A percentile compares a stretch with the other conserved stretches of the same genome.
Evolutionary conservation across 805 yeast genomes (phyloP).

Genomic region (Saturnispora serradocipensis): DNA sequence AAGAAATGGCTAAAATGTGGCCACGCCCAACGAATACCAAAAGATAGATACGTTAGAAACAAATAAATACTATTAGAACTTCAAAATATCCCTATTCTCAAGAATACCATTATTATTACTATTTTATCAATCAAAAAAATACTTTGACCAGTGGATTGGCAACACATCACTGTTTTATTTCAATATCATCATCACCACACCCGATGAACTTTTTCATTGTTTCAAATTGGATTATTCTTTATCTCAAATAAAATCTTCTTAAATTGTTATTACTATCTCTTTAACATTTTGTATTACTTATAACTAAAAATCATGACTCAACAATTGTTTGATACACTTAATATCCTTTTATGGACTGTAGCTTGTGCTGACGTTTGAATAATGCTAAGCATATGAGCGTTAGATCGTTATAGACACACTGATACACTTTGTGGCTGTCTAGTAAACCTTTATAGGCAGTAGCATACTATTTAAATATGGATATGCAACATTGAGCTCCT

Average conservation of each 20-base stretch:
- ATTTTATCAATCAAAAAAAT: too few species aligned
- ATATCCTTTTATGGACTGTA: not conserved
- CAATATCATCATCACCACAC: too few species aligned
- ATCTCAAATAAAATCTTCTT: not conserved
- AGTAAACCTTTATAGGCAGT: too few species aligned
- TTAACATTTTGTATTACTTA: not conserved
- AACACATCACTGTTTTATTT: not conserved
- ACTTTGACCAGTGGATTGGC: too few species aligned
- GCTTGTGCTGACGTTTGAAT: not conserved
- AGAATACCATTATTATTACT: not conserved
- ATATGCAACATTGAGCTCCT: too few species aligned
- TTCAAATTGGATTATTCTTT: too few species aligned
- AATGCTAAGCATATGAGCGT: not conserved
- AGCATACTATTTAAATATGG: too few species aligned
- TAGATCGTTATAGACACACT: too few species aligned
- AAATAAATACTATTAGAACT: not conserved
- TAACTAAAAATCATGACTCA: not conserved
- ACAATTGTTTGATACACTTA: not conserved
- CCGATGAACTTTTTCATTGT: too few species aligned
- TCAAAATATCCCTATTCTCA: not conserved
- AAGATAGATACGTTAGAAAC: slow-evolving; percentile 5
- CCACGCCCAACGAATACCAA: slow-evolving; percentile 14
- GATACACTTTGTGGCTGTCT: too few species aligned
- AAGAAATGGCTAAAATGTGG: slow-evolving; percentile 20
- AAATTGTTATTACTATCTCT: not conserved